A percentile compares a stretch with the other conserved stretches of the same genome.
phyloP scores from a whole-genome alignment of 2,329 filamentous ascomycete species.

The Trichoderma sp. region DNA sequence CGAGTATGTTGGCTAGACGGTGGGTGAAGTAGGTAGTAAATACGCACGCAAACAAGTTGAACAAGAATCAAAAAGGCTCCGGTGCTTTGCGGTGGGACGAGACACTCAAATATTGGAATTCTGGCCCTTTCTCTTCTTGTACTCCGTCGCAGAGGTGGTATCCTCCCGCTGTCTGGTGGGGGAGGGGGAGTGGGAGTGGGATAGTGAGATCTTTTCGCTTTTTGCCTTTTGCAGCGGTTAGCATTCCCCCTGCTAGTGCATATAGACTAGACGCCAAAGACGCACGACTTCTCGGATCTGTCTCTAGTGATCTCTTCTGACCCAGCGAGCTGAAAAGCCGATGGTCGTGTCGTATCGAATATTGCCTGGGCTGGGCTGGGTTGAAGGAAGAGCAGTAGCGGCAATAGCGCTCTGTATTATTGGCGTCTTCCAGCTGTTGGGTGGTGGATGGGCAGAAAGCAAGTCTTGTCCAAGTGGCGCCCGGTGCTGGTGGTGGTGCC shows the following conservation, averaged over 20 bases:
- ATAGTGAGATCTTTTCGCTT: neutral
- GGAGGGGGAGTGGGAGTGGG: neutral
- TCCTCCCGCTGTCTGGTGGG: neutral
- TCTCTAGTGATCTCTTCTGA: slow-evolving; percentile 10
- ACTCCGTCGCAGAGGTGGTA: neutral
- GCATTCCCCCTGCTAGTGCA: slow-evolving; percentile 14
- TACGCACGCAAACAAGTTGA: neutral
- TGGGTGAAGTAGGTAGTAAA: neutral
- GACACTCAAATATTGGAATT: slow-evolving; percentile 7
- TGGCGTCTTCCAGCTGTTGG: neutral
- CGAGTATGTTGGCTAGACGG: neutral
- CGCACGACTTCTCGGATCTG: slow-evolving; percentile 19
- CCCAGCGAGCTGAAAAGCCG: slow-evolving; percentile 20
- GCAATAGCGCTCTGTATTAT: slow-evolving; percentile 12
- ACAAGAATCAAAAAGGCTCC: neutral
- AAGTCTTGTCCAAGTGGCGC: slow-evolving; percentile 12
- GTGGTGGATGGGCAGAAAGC: slow-evolving; percentile 2
- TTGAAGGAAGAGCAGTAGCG: slow-evolving; percentile 5
- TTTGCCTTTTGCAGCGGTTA: slow-evolving; percentile 12
- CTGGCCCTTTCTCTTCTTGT: neutral
- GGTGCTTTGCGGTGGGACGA: neutral
- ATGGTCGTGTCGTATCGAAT: slow-evolving; percentile 1
- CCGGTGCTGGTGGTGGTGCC: slow-evolving; percentile 13
- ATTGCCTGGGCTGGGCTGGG: neutral
- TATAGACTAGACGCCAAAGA: slow-evolving; percentile 8